These are phyloP conservation scores for Saussurea involucrata DNA, from an alignment of 129 eudicot species.

Conservation along the genomic window DNA sequence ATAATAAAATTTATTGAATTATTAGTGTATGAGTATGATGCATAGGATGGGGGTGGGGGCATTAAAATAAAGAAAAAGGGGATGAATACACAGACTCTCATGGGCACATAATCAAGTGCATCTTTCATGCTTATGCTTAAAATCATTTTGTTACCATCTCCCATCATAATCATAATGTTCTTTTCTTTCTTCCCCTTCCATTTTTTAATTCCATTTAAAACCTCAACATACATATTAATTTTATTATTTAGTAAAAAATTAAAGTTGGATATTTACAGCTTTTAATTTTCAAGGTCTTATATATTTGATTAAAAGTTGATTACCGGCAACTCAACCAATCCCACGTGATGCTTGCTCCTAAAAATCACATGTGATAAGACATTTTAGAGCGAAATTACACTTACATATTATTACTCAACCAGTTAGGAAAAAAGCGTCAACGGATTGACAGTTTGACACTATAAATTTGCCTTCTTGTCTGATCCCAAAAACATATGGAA, in stretches of 20 bases:
- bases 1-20: neutral
- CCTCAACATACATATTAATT: neutral
- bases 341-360: too few relatives aligned
- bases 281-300: neutral
- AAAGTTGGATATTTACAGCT: neutral
- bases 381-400: neutral
- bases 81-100: constrained; percentile 37
- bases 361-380: neutral
- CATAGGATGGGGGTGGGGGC: constrained; percentile 24
- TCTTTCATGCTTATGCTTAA: constrained; percentile 41
- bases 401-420: neutral
- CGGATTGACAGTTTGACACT: neutral
- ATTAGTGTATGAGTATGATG: constrained; percentile 11
- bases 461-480: neutral
- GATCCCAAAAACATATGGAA: neutral
- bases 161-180: constrained; percentile 41
- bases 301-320: neutral
- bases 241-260: neutral
- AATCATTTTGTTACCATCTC: constrained; percentile 45
- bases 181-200: neutral
- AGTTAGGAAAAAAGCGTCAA: neutral
- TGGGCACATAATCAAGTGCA: constrained; percentile 43
- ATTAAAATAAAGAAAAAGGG: constrained; percentile 28
- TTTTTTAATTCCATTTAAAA: neutral
- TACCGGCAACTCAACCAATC: neutral